Base-by-base conservation (phyloP, 148 eudicot species). In the Rhododendron kiyosumense region DNA sequence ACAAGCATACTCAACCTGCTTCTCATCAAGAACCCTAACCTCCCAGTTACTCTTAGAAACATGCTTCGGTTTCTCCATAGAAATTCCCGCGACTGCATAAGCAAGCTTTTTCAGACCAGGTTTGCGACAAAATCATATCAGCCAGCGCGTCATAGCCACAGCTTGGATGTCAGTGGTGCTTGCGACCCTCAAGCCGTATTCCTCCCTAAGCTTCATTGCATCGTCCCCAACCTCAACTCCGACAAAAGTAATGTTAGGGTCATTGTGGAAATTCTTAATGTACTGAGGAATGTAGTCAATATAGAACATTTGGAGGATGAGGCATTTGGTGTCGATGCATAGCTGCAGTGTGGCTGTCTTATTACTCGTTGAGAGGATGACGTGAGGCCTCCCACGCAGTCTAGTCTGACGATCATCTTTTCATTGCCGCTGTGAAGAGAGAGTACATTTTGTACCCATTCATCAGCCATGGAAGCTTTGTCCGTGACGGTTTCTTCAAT, bases 31-130 rank as follows among this genome's bases (percentile, higher is more conserved):
- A 78, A 85, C 91, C 78, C 91, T 89, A 6, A 88, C 89, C 87
- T 94, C 93, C 98, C 96, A 95, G 77, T 93, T 92, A 83, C 98
- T 92, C 92, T 18, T 82, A 57, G 89, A 87, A 85, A 92, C 90
- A 85, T 93, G 90, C 85, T 75, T 89, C 3, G 94, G 95, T 88
- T 94, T 93, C 76, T 78, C 51, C 95, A 93, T 91, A 1, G 22
- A 0, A 20, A 95, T 76, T 34, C 93, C 92, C 1, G 84, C 87
- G 2, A 94, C 51, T 0, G 84, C 90, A 43, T 11, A 3, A 2
- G 94, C 98, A 67, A 95, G 92, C n/a, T 82, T 88, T 88, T 94
- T 95, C 85, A 95, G 63, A 20, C 96, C 94, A 4, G 94, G 94
- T 78, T 83, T 84, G 17, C 79, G n/a, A 22, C 73, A n/a, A 18